Conservation (phyloP, 495 filamentous ascomycete genomes). For the Penicillium desertorum region DNA sequence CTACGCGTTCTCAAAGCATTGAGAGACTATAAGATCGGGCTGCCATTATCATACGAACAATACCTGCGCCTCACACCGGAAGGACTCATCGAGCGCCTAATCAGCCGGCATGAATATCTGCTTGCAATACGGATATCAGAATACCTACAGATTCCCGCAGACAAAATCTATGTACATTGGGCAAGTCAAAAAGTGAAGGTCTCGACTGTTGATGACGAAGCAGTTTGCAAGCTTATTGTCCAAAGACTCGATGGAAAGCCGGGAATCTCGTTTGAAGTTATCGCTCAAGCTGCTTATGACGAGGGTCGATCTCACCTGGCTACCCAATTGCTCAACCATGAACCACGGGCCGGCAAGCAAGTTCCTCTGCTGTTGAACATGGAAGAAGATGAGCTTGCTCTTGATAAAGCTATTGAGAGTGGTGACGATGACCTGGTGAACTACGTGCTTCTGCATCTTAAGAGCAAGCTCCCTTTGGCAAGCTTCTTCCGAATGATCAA, state of each 20-base stretch:
- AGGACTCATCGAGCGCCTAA: constrained; percentile 76
- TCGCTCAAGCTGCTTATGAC: constrained; percentile 92
- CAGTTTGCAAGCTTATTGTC: constrained; percentile 83
- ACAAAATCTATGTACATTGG: constrained; percentile 94
- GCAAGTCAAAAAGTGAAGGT: constrained; percentile 89
- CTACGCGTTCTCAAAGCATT: constrained; percentile 89
- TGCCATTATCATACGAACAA: constrained; percentile 92
- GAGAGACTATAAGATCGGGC: constrained; percentile 83
- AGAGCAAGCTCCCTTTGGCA: constrained; percentile 85
- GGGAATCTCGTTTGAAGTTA: constrained; percentile 90
- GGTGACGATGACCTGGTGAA: constrained; percentile 91
- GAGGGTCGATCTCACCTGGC: constrained; percentile 86
- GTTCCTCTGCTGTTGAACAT: constrained; percentile 92
- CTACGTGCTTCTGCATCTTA: constrained; percentile 84
- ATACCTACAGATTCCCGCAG: constrained; percentile 81
- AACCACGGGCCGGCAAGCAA: constrained; percentile 89
- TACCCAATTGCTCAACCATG: constrained; percentile 87
- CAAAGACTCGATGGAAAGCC: constrained; percentile 80
- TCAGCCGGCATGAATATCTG: constrained; percentile 87
- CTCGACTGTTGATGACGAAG: constrained; percentile 81
- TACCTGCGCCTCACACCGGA: constrained; percentile 85
- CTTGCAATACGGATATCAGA: constrained; percentile 87
- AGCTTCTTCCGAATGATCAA: constrained; percentile 93
- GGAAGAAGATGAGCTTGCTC: constrained; percentile 92
- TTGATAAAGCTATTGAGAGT: constrained; percentile 95